Conservation (phyloP, 148 eudicot genomes). For the Rhododendron molle region DNA sequence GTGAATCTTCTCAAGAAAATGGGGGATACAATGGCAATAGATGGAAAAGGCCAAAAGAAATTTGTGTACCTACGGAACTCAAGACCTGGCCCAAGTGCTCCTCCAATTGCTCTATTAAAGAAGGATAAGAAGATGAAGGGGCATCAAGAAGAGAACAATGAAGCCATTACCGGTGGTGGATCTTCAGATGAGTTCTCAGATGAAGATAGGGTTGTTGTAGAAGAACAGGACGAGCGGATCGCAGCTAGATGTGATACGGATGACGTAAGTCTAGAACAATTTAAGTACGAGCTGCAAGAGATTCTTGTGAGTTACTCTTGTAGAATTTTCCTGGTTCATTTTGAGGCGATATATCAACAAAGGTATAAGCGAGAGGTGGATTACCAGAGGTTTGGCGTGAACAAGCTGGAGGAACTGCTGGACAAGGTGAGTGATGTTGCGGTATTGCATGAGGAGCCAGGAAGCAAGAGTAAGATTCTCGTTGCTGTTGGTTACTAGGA, state of each 20-base stretch:
- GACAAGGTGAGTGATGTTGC: slow-evolving; percentile 78
- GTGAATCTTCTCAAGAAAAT: slow-evolving; percentile 78
- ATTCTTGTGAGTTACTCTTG: slow-evolving; percentile 81
- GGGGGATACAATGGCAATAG: slow-evolving; percentile 53
- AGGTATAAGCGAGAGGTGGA: slow-evolving; percentile 65
- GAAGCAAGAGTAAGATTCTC: slow-evolving; percentile 56
- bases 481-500: slow-evolving; percentile 50
- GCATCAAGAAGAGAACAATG: slow-evolving; percentile 37
- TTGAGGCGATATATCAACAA: slow-evolving; percentile 78
- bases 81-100: slow-evolving; percentile 33
- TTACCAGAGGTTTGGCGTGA: slow-evolving; percentile 58
- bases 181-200: slow-evolving; percentile 86
- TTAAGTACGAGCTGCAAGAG: slow-evolving; percentile 84
- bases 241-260: slow-evolving; percentile 13
- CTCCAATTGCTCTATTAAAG: slow-evolving; percentile 31
- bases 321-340: slow-evolving; percentile 48
- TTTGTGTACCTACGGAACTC: slow-evolving; percentile 47
- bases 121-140: slow-evolving; percentile 59
- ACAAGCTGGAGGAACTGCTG: slow-evolving; percentile 62
- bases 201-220: slow-evolving; percentile 52
- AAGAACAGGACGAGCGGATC: slow-evolving; percentile 30
- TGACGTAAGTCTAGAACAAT: slow-evolving; percentile 37
- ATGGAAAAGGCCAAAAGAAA: slow-evolving; percentile 65
- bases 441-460: slow-evolving; percentile 60
- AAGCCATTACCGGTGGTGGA: slow-evolving; percentile 29